Conservation (phyloP, 2,329 filamentous ascomycete species). For the Sclerotinia spermophila region DNA sequence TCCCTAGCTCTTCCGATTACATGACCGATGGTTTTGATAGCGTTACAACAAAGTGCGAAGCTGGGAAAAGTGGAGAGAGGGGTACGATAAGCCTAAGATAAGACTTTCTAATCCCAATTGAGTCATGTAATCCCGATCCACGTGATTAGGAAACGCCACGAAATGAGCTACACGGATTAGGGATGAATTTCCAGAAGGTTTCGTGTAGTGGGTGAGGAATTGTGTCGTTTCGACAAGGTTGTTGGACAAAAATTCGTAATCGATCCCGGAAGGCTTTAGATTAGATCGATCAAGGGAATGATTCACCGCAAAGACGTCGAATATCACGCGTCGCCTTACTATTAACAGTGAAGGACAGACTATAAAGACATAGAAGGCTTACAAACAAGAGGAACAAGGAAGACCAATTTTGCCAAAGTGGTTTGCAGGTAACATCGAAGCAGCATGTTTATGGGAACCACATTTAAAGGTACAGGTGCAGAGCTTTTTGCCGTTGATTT, state of each 20-base stretch:
- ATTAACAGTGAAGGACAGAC: background rate
- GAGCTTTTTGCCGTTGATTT: background rate
- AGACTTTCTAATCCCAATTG: background rate
- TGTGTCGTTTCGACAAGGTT: background rate
- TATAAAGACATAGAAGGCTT: background rate
- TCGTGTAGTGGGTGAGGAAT: background rate
- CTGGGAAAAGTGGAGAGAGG: background rate
- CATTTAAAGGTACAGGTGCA: background rate
- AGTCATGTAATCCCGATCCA: conserved; percentile 1
- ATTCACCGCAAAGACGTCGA: background rate
- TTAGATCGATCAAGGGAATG: background rate
- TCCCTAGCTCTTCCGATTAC: background rate
- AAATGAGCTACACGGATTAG: background rate
- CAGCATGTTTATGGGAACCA: too few relatives aligned
- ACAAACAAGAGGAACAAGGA: background rate
- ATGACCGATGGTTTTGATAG: background rate
- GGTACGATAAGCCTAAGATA: conserved; percentile 3
- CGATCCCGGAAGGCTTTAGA: background rate
- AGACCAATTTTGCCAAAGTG: background rate
- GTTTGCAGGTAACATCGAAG: background rate
- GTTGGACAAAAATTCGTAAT: background rate
- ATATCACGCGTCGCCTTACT: background rate
- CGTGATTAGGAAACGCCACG: background rate
- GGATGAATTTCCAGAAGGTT: conserved; percentile 9
- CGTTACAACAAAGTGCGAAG: background rate